Base-by-base conservation (phyloP, 495 filamentous ascomycete genomes). In the Podospora tetraspora region DNA sequence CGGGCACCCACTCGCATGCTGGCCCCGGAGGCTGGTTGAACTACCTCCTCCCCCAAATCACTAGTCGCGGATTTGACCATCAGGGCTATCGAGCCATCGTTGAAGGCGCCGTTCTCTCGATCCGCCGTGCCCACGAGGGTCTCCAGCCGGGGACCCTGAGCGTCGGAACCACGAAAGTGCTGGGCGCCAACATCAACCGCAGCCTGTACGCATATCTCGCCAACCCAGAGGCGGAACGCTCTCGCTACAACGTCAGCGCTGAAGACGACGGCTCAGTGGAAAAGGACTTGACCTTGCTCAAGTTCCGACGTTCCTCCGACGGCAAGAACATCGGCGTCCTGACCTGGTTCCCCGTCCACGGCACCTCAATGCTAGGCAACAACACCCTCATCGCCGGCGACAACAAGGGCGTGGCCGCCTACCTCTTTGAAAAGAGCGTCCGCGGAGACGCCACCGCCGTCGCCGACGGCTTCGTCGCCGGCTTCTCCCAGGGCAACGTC, bases 1-100 rank as follows among this genome's bases (percentile, higher is more conserved):
- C 91, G 1, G 95, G 94, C 27, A 97, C 95, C 0, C 95, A 99
- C 75, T 92, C 90, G 3, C 95, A 99, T 77, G 91, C 93, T 34
- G 94, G 92, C 0, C 93, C 94, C 21, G 95, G 92, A 0, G 95
- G 91, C 34, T 98, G 93, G 93, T 87, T 95, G 73, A 99, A 99
- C 73, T 99, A 99, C 76, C 85, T 99, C 19, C 84, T 99, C 11
- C 94, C 94, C 5, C 95, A 97, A 75, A 88, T 99, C 69, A 97
- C 95, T 0, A 93, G 90, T 67, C 81, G 88, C 59, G 95, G 95
- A 0, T 97, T 97, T 68, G 84, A 92, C 77, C 87, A 86, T 75
- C 92, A 96, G 75, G 92, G 90, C 70, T 97, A 96, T 72, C 88
- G 92, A 71, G 94, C 95, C 24, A 90, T 97, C 69, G 93, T 99